phyloP scores from a whole-genome alignment of 345 rosid species.

The Pelargonium nanum region DNA sequence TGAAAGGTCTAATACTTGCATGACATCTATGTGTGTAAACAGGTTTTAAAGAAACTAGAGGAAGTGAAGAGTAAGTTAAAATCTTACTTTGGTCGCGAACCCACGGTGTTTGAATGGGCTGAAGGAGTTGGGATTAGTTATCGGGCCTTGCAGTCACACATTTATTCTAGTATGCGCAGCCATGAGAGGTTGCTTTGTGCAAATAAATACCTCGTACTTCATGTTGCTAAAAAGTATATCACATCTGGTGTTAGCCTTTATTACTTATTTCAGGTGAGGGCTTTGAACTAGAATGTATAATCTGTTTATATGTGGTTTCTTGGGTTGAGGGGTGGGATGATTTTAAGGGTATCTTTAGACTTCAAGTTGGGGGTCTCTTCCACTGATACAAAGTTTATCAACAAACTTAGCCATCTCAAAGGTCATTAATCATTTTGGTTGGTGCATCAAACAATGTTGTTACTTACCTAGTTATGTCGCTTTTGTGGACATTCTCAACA shows the following conservation, averaged over 20 bases:
- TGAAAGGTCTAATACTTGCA: conserved; percentile 4
- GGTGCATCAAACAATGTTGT: too few relatives aligned
- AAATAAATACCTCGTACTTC: conserved; percentile 71
- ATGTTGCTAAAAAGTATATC: conserved; percentile 67
- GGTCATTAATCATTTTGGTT: too few relatives aligned
- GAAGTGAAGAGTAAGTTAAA: conserved; percentile 51
- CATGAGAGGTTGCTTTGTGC: conserved; percentile 60
- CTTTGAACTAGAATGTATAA: background rate
- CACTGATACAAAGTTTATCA: too few relatives aligned
- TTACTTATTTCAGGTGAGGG: conserved; percentile 65
- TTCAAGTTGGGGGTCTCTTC: too few relatives aligned
- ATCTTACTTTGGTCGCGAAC: conserved; percentile 63
- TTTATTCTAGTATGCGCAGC: conserved; percentile 52
- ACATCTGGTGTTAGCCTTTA: conserved; percentile 71
- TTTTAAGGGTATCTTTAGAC: too few relatives aligned
- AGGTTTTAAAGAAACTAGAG: conserved; percentile 55
- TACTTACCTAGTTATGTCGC: too few relatives aligned
- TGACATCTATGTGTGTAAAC: conserved; percentile 20
- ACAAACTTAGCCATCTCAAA: too few relatives aligned
- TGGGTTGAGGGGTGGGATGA: too few relatives aligned
- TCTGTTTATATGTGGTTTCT: background rate
- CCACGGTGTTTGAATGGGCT: conserved; percentile 74
- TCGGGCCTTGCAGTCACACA: conserved; percentile 45
- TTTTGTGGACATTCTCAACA: too few relatives aligned
- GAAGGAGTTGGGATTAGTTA: conserved; percentile 52